A percentile compares a stretch with the other conserved stretches of the same genome.
Evolutionary conservation across 164 flowering plant species (phyloP).

Genomic region (Aristolochia contorta): DNA sequence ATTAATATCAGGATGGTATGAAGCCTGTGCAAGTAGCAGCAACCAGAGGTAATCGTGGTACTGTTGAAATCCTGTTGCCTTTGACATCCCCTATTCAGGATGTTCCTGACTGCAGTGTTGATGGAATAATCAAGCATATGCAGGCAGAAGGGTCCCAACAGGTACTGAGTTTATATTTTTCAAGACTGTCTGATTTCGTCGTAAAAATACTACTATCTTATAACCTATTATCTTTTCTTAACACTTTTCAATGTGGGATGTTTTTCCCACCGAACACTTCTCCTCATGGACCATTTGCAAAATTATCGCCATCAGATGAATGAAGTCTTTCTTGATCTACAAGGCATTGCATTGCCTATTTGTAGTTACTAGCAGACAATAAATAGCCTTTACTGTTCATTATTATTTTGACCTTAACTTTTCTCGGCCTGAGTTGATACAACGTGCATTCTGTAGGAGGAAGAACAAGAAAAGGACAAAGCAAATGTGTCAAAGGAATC

Average conservation of each 20-base stretch:
- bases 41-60: slow-evolving; percentile 50
- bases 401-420: too few relatives aligned
- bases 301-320: background rate
- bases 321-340: too few relatives aligned
- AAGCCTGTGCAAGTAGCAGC: slow-evolving; percentile 91
- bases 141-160: slow-evolving; percentile 39
- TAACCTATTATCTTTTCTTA: too few relatives aligned
- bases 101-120: slow-evolving; percentile 67
- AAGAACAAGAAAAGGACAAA: slow-evolving; percentile 17
- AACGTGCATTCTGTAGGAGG: slow-evolving; percentile 28
- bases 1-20: slow-evolving; percentile 53
- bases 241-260: too few relatives aligned
- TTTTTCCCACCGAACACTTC: too few relatives aligned
- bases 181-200: too few relatives aligned
- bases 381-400: too few relatives aligned
- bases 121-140: slow-evolving; percentile 65
- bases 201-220: too few relatives aligned
- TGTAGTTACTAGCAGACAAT: too few relatives aligned
- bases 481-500: slow-evolving; percentile 13
- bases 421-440: background rate
- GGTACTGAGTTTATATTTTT: slow-evolving; percentile 26
- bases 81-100: slow-evolving; percentile 40
- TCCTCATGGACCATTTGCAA: background rate
- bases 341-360: too few relatives aligned
- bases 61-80: slow-evolving; percentile 71